Percentiles rank a stretch among this genome's conserved stretches.
Conservation (phyloP, 805 yeast genomes). For the Cyberlindnera sargentensis region DNA sequence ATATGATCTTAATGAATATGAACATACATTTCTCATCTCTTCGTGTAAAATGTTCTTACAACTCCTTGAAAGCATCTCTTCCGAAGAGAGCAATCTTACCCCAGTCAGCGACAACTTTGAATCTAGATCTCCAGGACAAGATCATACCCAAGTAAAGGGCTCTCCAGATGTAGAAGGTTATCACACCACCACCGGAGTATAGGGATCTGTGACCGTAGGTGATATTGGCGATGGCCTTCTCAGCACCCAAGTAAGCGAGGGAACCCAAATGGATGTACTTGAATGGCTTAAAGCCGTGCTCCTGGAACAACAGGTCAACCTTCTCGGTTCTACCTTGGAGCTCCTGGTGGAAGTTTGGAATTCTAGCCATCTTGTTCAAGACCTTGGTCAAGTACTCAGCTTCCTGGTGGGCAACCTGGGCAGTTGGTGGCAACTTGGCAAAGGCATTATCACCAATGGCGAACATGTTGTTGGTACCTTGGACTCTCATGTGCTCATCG, state of each 20-base stretch:
- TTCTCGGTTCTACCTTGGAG: slow-evolving; percentile 28
- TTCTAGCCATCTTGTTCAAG: slow-evolving; percentile 50
- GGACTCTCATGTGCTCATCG: slow-evolving; percentile 70
- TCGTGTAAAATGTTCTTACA: slow-evolving; percentile 20
- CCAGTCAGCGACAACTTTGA: slow-evolving; percentile 86
- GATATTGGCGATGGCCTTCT: slow-evolving; percentile 90
- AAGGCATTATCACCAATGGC: slow-evolving; percentile 92
- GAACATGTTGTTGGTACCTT: slow-evolving; percentile 75
- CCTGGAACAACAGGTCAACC: slow-evolving; percentile 35
- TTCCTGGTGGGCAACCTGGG: slow-evolving; percentile 94
- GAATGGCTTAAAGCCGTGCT: slow-evolving; percentile 55
- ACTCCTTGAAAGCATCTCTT: slow-evolving; percentile 88
- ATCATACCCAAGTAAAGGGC: slow-evolving; percentile 86
- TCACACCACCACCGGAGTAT: slow-evolving; percentile 78
- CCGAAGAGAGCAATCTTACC: slow-evolving; percentile 80
- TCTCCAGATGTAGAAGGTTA: slow-evolving; percentile 92
- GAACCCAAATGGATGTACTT: slow-evolving; percentile 86
- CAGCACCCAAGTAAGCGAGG: slow-evolving; percentile 87
- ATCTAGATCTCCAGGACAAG: slow-evolving; percentile 79
- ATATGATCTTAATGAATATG: neutral
- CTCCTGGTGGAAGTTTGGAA: slow-evolving; percentile 31
- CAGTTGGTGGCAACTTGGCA: slow-evolving; percentile 90
- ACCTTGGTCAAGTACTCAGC: slow-evolving; percentile 73
- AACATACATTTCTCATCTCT: neutral
- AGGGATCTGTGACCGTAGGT: slow-evolving; percentile 73